phyloP scores from a whole-genome alignment of 495 filamentous ascomycete genomes.

The Podospora bellae-mahoneyi region DNA sequence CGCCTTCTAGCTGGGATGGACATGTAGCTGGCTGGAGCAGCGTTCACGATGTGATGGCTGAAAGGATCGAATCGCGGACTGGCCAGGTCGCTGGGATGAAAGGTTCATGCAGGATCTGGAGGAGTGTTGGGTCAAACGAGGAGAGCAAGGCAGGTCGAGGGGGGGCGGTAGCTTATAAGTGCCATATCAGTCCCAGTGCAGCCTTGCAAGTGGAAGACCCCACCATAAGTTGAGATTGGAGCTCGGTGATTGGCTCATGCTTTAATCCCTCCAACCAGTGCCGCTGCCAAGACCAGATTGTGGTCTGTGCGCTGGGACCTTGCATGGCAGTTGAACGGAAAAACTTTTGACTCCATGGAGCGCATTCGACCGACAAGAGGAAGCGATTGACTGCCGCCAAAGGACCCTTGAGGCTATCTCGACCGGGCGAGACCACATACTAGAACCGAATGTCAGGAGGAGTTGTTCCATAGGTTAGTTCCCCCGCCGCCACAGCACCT shows the following conservation, averaged over 20 bases:
- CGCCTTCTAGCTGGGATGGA: background rate
- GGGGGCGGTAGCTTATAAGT: background rate
- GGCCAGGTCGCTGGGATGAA: background rate
- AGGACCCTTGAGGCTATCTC: background rate
- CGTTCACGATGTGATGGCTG: background rate
- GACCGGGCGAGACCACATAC: background rate
- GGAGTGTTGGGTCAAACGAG: background rate
- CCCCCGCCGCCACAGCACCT: background rate
- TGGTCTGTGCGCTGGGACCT: slow-evolving; percentile 19
- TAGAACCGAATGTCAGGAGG: background rate
- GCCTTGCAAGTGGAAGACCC: background rate
- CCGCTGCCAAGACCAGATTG: slow-evolving; percentile 16
- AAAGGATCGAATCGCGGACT: background rate
- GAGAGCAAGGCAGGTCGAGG: background rate
- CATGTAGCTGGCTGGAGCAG: background rate
- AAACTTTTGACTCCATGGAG: slow-evolving; percentile 26
- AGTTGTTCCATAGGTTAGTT: slow-evolving; percentile 2
- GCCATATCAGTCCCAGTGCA: background rate
- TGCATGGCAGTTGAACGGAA: slow-evolving; percentile 10
- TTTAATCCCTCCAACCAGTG: slow-evolving; percentile 9
- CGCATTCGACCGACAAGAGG: background rate
- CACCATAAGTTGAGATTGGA: background rate
- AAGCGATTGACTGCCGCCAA: slow-evolving; percentile 3
- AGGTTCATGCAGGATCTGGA: background rate
- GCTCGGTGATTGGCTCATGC: slow-evolving; percentile 5